These are phyloP conservation scores for Magnolia changhungtana DNA, from an alignment of 164 flowering plant species.

Conservation along the genomic window DNA sequence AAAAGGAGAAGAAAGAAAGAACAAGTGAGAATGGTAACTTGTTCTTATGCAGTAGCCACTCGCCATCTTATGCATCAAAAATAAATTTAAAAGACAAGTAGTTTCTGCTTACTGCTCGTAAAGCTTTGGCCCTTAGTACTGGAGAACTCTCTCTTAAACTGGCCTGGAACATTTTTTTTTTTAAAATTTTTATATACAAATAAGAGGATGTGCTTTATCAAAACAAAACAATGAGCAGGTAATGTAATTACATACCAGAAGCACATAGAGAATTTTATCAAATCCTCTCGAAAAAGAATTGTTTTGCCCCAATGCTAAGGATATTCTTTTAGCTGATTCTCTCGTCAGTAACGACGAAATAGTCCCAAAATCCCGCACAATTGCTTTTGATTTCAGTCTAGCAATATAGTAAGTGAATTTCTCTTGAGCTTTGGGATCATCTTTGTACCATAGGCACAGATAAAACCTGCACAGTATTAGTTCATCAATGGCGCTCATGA, in stretches of 20 bases:
- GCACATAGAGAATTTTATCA: conserved; percentile 85
- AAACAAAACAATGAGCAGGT: background rate
- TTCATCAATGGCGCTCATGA: background rate
- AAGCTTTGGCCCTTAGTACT: conserved; percentile 83
- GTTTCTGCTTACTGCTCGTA: conserved; percentile 67
- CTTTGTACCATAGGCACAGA: conserved; percentile 92
- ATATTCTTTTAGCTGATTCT: conserved; percentile 68
- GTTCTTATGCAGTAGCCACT: background rate
- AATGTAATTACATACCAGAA: conserved; percentile 54
- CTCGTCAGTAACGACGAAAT: conserved; percentile 54
- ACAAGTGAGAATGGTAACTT: background rate
- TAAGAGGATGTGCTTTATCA: background rate
- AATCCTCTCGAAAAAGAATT: conserved; percentile 91
- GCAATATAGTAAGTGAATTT: conserved; percentile 59
- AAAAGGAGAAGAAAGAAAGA: background rate
- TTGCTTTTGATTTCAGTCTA: conserved; percentile 61
- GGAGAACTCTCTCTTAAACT: conserved; percentile 91
- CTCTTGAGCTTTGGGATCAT: conserved; percentile 68
- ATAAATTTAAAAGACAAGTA: conserved; percentile 6
- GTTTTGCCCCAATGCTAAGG: conserved; percentile 74
- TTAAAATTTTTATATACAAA: background rate
- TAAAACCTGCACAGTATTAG: conserved; percentile 65
- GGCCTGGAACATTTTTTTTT: conserved; percentile 43
- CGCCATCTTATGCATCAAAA: background rate
- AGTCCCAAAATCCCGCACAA: conserved; percentile 60